phyloP scores from a whole-genome alignment of 352 stramenopile species.

The Phytophthora sp. region DNA sequence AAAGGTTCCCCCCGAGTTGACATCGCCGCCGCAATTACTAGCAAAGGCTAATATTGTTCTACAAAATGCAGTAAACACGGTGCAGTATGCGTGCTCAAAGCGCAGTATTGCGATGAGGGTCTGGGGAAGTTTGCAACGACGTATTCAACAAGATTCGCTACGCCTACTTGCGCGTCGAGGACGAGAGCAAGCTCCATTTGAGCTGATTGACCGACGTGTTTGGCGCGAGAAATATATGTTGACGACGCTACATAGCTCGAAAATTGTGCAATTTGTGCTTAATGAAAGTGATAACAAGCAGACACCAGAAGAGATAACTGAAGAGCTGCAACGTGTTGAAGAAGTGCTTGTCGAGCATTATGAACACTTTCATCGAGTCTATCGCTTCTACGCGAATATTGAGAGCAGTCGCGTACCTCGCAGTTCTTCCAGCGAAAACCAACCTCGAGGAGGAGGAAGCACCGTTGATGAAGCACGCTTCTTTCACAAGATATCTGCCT shows the following conservation, averaged over 20 bases:
- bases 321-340: conserved; percentile 46
- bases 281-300: conserved; percentile 10
- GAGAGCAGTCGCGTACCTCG: conserved; percentile 22
- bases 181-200: conserved; percentile 43
- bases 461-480: conserved; percentile 56
- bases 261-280: conserved; percentile 37
- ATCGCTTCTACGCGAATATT: conserved; percentile 63
- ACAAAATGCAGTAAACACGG: conserved; percentile 76
- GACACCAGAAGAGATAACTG: conserved; percentile 24
- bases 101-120: conserved; percentile 51
- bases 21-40: conserved; percentile 46
- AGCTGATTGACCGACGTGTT: conserved; percentile 54
- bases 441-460: not conserved
- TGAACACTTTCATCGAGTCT: conserved; percentile 51
- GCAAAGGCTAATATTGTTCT: conserved; percentile 62
- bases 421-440: not conserved
- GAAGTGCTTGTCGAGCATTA: conserved; percentile 50
- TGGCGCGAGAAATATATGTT: conserved; percentile 72
- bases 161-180: conserved; percentile 48
- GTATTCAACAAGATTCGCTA: conserved; percentile 62
- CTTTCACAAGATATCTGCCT: conserved; percentile 69
- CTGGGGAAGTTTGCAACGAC: conserved; percentile 62
- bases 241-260: conserved; percentile 51
- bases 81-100: conserved; percentile 75
- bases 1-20: conserved; percentile 48